These are phyloP conservation scores for Cystoisospora suis DNA, from an alignment of 169 alveolate species.

Conservation along the genomic window DNA sequence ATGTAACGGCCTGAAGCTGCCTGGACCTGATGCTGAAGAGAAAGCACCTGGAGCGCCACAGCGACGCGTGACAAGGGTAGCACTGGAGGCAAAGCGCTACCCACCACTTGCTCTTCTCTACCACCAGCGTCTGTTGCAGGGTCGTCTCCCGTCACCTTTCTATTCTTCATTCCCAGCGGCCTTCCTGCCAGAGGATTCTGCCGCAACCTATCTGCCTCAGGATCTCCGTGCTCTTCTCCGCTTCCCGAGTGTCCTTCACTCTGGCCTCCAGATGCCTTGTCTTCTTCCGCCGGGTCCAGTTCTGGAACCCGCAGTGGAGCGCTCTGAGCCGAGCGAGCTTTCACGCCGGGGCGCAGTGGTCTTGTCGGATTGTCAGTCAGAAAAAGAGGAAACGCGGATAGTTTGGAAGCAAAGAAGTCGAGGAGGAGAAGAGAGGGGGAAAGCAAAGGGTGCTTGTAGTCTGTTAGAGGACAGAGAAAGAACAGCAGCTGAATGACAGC, in stretches of 20 bases:
- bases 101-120: neutral
- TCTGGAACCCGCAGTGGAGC: no score
- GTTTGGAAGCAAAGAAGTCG: neutral
- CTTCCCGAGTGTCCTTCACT: no score
- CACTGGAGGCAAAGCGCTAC: neutral
- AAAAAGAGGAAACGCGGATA: neutral
- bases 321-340: no score
- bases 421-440: neutral
- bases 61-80: neutral
- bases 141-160: neutral
- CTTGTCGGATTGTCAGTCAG: no score
- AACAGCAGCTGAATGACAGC: neutral
- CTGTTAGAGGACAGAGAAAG: slow-evolving; percentile 9
- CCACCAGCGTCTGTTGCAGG: neutral
- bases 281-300: no score
- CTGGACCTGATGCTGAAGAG: neutral
- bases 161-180: no score
- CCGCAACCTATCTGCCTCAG: no score
- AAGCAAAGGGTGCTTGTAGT: slow-evolving; percentile 1
- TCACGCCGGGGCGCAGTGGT: no score
- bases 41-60: neutral
- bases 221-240: no score
- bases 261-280: no score
- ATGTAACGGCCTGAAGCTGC: neutral
- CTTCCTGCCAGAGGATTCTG: no score